Evolutionary conservation across 345 rosid genomes (phyloP).

Genomic region (Gossypium rotundifolium): DNA sequence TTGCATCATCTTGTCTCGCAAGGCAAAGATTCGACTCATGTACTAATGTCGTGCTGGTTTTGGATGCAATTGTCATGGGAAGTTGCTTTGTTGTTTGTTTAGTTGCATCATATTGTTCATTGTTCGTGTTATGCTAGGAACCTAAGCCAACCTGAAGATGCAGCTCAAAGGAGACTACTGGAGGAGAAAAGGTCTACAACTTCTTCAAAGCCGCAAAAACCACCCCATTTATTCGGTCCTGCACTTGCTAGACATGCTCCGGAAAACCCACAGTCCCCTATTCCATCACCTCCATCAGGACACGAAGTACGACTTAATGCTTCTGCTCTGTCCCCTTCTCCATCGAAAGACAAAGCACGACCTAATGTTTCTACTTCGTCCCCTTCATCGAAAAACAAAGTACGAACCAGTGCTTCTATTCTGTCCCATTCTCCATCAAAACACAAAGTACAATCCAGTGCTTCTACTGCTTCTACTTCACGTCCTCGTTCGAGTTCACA

Average conservation of each 20-base stretch:
- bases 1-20: no score
- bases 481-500: conserved; percentile 1
- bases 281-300: background rate
- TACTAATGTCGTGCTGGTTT: no score
- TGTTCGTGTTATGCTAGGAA: conserved; percentile 24
- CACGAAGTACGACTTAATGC: background rate
- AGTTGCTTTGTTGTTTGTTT: background rate
- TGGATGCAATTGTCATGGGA: background rate
- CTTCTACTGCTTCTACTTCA: background rate
- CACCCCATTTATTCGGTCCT: background rate
- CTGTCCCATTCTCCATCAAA: background rate
- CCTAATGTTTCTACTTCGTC: background rate
- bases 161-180: conserved; percentile 33
- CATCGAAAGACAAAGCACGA: background rate
- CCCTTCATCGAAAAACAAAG: background rate
- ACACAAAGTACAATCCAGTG: background rate
- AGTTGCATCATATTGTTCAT: no score
- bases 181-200: background rate
- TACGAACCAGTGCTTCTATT: background rate
- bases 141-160: conserved; percentile 21
- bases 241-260: conserved; percentile 1
- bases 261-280: conserved; percentile 8
- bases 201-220: background rate
- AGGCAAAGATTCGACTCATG: no score
- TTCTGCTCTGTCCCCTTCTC: background rate